phyloP scores from a whole-genome alignment of 2,329 filamentous ascomycete species.

The Verticillium klebahnii region DNA sequence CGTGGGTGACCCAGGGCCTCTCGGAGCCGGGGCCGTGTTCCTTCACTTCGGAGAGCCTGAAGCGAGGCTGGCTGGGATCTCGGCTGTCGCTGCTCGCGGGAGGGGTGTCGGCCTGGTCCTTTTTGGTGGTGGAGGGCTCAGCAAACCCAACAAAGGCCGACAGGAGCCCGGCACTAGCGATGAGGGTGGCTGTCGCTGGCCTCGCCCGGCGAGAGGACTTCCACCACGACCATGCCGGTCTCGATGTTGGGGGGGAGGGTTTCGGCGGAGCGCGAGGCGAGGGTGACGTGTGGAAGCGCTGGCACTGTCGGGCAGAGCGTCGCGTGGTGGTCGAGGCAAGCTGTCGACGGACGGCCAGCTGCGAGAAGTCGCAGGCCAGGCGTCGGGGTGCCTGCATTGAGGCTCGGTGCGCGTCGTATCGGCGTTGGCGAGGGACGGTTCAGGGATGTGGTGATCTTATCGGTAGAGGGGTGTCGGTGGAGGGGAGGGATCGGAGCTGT shows the following conservation, averaged over 20 bases:
- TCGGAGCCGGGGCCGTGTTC: constrained; percentile 47
- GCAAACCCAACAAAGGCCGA: constrained; percentile 9
- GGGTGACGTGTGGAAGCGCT: background rate
- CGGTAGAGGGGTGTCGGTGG: background rate
- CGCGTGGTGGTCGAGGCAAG: background rate
- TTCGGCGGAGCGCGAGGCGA: background rate
- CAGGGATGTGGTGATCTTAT: background rate
- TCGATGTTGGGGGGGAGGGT: background rate
- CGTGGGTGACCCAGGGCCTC: constrained; percentile 60
- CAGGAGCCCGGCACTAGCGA: constrained; percentile 12
- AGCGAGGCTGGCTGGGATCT: constrained; percentile 41
- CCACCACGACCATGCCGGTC: background rate
- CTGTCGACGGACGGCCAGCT: constrained; percentile 3
- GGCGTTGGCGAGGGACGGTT: background rate
- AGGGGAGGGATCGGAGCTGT: background rate
- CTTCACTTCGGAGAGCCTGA: constrained; percentile 45
- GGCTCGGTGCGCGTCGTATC: background rate
- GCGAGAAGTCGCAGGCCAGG: constrained; percentile 9
- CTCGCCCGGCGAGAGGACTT: constrained; percentile 3
- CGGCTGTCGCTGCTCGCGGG: constrained; percentile 18
- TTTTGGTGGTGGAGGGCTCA: background rate
- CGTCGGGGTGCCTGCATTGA: constrained; percentile 12
- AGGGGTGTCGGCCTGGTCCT: constrained; percentile 8
- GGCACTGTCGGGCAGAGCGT: background rate
- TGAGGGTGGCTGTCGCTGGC: constrained; percentile 7